phyloP scores from a whole-genome alignment of 805 yeast genomes.

The Ogataea methanolica region DNA sequence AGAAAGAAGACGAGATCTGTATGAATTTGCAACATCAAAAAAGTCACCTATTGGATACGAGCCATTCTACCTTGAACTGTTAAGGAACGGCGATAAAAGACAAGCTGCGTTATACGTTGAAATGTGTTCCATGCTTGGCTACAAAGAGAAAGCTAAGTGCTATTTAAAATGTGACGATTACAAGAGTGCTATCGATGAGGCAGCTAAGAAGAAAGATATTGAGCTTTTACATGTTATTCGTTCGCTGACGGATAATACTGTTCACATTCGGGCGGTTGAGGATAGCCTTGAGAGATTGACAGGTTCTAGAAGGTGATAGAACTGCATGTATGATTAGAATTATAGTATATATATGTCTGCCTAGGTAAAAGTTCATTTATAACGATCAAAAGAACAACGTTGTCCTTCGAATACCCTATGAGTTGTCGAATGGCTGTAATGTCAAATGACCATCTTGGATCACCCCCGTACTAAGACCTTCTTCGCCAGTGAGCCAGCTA shows the following conservation, averaged over 20 bases:
- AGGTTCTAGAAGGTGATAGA: constrained; percentile 16
- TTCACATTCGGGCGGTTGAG: constrained; percentile 16
- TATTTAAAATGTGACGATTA: constrained; percentile 49
- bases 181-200: constrained; percentile 46
- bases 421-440: constrained; percentile 3
- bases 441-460: constrained; percentile 35
- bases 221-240: constrained; percentile 26
- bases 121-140: constrained; percentile 41
- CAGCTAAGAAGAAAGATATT: constrained; percentile 40
- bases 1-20: constrained; percentile 50
- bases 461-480: constrained; percentile 48
- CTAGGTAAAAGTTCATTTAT: not conserved
- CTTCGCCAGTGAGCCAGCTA: constrained; percentile 77
- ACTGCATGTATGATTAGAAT: not conserved
- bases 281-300: constrained; percentile 22
- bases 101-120: constrained; percentile 60
- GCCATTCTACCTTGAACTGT: constrained; percentile 54
- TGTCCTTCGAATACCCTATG: not conserved
- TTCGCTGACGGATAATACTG: constrained; percentile 18
- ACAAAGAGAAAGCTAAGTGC: constrained; percentile 45
- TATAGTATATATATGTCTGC: not conserved
- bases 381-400: not conserved
- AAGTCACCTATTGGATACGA: constrained; percentile 71
- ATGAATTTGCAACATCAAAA: constrained; percentile 43
- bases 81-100: constrained; percentile 48